phyloP scores from a whole-genome alignment of 495 filamentous ascomycete genomes.

The Hypoxylon perforatum region DNA sequence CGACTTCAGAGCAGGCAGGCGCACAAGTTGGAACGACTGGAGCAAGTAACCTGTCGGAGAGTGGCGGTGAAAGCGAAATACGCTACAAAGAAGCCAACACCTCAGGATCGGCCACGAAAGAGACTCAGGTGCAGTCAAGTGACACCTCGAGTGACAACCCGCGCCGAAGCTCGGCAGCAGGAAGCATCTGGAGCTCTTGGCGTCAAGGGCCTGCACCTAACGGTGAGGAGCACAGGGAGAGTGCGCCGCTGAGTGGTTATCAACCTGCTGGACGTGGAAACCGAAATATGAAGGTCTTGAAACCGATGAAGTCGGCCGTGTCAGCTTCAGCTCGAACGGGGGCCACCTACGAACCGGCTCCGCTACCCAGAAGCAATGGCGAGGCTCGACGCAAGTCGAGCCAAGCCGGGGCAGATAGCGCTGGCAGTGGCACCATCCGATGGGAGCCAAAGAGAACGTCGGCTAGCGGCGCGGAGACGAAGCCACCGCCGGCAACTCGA shows the following conservation, averaged over 20 bases:
- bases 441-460: conserved; percentile 55
- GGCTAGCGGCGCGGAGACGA: conserved; percentile 36
- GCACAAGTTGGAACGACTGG: conserved; percentile 46
- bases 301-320: conserved; percentile 66
- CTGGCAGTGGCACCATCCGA: conserved; percentile 45
- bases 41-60: conserved; percentile 51
- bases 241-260: conserved; percentile 64
- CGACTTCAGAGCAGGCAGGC: conserved; percentile 46
- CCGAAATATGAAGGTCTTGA: conserved; percentile 82
- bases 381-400: conserved; percentile 54
- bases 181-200: conserved; percentile 75
- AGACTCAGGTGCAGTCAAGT: conserved; percentile 37
- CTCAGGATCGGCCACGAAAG: conserved; percentile 45
- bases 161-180: conserved; percentile 58
- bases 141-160: conserved; percentile 42
- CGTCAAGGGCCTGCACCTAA: conserved; percentile 67
- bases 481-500: conserved; percentile 48
- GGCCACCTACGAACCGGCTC: conserved; percentile 57
- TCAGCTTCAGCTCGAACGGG: conserved; percentile 60
- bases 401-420: conserved; percentile 47
- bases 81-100: conserved; percentile 37
- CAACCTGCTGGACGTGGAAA: conserved; percentile 64
- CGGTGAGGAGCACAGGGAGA: conserved; percentile 58
- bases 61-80: conserved; percentile 53
- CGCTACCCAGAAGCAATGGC: conserved; percentile 46